These are phyloP conservation scores for Phragmites australis DNA, from an alignment of 176 grass and related monocot genomes.

Conservation along the genomic window DNA sequence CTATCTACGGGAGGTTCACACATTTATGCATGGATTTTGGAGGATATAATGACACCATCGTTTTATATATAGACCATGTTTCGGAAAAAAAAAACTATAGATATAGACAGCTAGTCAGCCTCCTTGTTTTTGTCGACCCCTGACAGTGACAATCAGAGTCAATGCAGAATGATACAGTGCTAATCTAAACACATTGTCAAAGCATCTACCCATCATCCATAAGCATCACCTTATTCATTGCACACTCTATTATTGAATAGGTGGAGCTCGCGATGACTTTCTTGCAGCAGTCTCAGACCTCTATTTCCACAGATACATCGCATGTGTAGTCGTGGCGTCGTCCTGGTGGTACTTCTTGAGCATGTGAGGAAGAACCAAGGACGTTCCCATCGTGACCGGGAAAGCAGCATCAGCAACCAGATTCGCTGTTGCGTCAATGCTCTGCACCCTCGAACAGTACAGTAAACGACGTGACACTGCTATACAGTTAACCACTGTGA, in stretches of 20 bases:
- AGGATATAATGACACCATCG: too few species aligned
- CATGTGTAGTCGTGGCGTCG: neutral
- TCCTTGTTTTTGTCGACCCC: too few species aligned
- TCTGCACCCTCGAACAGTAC: neutral
- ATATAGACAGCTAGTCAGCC: too few species aligned
- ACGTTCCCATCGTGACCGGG: neutral
- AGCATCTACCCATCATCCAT: too few species aligned
- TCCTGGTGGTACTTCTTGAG: neutral
- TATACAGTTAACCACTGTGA: neutral
- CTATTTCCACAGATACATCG: slow-evolving; percentile 10
- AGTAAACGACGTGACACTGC: neutral
- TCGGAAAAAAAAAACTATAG: too few species aligned
- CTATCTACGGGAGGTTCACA: too few species aligned
- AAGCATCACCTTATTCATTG: neutral
- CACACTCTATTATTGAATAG: neutral
- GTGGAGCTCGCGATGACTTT: neutral
- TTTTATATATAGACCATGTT: too few species aligned
- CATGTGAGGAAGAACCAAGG: neutral
- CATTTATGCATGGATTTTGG: too few species aligned
- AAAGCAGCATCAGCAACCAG: neutral
- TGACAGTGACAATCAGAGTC: too few species aligned
- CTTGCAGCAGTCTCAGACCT: neutral
- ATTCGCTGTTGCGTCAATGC: neutral
- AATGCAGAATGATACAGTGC: too few species aligned
- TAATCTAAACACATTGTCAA: too few species aligned